These are phyloP conservation scores for Dendrocalamus sinicus DNA, from an alignment of 176 grass and related monocot species.

Conservation along the genomic window DNA sequence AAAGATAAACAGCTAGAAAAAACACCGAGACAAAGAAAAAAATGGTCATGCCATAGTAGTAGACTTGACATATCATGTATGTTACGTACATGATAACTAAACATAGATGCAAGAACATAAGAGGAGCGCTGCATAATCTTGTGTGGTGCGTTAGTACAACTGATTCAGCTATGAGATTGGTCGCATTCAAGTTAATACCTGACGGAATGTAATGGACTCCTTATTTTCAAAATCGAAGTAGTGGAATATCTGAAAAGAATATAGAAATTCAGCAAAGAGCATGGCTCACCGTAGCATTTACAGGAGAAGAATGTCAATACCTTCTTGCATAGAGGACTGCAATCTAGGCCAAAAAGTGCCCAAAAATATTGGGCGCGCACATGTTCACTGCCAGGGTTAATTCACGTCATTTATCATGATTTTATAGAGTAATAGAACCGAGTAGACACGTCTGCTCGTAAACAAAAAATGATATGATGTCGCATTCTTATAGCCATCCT, in stretches of 20 bases:
- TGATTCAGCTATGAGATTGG: too few species aligned
- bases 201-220: conserved; percentile 85
- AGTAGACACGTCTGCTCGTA: neutral
- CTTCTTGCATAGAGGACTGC: conserved; percentile 73
- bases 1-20: too few species aligned
- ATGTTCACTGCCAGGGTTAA: conserved; percentile 64
- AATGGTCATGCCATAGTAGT: too few species aligned
- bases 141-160: too few species aligned
- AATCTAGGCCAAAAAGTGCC: conserved; percentile 74
- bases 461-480: neutral
- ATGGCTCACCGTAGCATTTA: neutral
- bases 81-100: too few species aligned
- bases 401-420: conserved; percentile 22
- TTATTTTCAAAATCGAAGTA: conserved; percentile 72
- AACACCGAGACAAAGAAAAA: too few species aligned
- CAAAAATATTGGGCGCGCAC: conserved; percentile 74
- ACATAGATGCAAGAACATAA: too few species aligned
- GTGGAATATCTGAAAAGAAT: conserved; percentile 80
- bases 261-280: too few species aligned
- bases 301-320: conserved; percentile 17
- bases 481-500: neutral
- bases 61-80: too few species aligned
- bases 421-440: neutral
- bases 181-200: conserved; percentile 49
- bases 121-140: too few species aligned